phyloP scores from a whole-genome alignment of 805 yeast genomes.

The Candida namnaoensis region DNA sequence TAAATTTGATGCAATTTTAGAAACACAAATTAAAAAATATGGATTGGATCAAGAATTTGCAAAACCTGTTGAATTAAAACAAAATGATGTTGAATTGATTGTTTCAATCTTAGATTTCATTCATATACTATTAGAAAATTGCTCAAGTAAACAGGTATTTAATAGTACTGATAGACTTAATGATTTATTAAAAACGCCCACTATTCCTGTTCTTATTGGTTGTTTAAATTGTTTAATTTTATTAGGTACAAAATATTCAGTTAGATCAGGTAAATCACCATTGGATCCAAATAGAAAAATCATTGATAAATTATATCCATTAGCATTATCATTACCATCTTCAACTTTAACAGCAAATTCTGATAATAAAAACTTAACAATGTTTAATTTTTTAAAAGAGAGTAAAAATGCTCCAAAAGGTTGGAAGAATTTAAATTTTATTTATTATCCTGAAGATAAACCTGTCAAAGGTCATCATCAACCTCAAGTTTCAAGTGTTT shows the following conservation, averaged over 20 bases:
- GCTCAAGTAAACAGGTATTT: slow-evolving; percentile 60
- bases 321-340: slow-evolving; percentile 50
- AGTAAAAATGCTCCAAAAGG: slow-evolving; percentile 39
- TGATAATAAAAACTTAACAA: slow-evolving; percentile 29
- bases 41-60: slow-evolving; percentile 36
- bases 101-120: slow-evolving; percentile 54
- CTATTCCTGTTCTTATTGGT: slow-evolving; percentile 47
- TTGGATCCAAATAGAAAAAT: slow-evolving; percentile 16
- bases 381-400: slow-evolving; percentile 36
- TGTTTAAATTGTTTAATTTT: slow-evolving; percentile 54
- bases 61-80: slow-evolving; percentile 34
- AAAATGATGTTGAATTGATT: slow-evolving; percentile 37
- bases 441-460: slow-evolving; percentile 29
- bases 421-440: slow-evolving; percentile 49
- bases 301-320: slow-evolving; percentile 22
- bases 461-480: background rate
- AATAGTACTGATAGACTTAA: slow-evolving; percentile 56
- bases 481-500: background rate
- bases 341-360: slow-evolving; percentile 25
- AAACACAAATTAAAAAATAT: slow-evolving; percentile 43
- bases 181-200: slow-evolving; percentile 48
- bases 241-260: slow-evolving; percentile 52
- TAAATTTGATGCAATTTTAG: slow-evolving; percentile 63
- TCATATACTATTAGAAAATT: slow-evolving; percentile 53
- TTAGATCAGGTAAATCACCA: slow-evolving; percentile 20